Base-by-base conservation (phyloP, 805 yeast genomes). In the Zygoascus biomembranicola region DNA sequence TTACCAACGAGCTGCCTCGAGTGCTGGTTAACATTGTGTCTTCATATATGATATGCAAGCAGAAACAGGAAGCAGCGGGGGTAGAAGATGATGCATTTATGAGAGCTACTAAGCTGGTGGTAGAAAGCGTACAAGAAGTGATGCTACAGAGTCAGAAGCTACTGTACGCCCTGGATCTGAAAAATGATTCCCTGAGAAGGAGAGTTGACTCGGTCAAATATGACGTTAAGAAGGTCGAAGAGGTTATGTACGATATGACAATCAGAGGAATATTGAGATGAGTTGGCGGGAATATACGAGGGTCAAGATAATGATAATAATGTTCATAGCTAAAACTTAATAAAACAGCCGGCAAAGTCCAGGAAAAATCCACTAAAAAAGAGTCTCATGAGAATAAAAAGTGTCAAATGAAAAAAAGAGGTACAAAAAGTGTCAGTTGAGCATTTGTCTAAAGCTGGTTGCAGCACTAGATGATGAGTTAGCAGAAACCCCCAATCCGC, bases 141-240 rank as follows among this genome's bases (percentile, higher is more conserved):
- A 51, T 65, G 39, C 62, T 63, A 51, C 57, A 61, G 23, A 50
- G 65, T 8, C 69, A 66, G 43, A 55, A 62, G 2, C 64, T 61
- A 0, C 62, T 66, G 41, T 50, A 57, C 57, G 49, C 56, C 45
- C 54, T 66, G 42, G 65, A 66, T 44, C 51, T 66, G 49, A 66
- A 66, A 51, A 66, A 66, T 41, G 70, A 66, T 53, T 50, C 58
- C 32, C 55, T 66, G 52, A 54, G 70, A n/a, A 45, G 67, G 20
- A 55, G 66, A 8, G 56, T 55, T 18, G 70, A 66, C 49, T 43
- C 62, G 19, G 52, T 66, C 37, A 66, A 66, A 50, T 66, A 66
- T 49, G 68, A 66, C 45, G 64, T 65, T 9, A 65, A 66, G 55
- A 64, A 65, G 52, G 61, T 65, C 16, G 70, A 66, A 44, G 68